These are phyloP conservation scores for Bromus sterilis DNA, from an alignment of 176 grass and related monocot genomes.

Conservation along the genomic window DNA sequence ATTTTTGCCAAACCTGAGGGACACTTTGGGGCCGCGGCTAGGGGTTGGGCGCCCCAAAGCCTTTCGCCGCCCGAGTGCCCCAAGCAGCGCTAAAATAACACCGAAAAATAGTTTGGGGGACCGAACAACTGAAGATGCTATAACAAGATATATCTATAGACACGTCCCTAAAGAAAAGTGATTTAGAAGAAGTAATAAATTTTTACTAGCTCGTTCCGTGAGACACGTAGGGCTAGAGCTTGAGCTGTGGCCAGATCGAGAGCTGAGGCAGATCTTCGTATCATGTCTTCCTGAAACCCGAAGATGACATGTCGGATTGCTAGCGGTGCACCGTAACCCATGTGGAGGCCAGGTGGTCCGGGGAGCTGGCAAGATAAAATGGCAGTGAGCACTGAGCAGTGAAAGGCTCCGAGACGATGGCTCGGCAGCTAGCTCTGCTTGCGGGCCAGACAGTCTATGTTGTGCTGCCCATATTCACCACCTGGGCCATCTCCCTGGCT, in stretches of 20 bases:
- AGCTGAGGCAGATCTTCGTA: neutral
- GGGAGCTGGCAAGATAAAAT: conserved; percentile 25
- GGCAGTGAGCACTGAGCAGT: neutral
- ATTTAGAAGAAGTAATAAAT: neutral
- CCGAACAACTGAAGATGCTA: too few species aligned
- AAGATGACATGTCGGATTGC: neutral
- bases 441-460: neutral
- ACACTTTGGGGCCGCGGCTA: too few species aligned
- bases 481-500: neutral
- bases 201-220: neutral
- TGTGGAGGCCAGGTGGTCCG: neutral
- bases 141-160: neutral
- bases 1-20: too few species aligned
- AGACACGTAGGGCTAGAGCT: neutral
- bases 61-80: too few species aligned
- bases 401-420: conserved; percentile 4
- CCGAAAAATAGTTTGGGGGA: too few species aligned
- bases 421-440: conserved; percentile 1
- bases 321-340: neutral
- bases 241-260: neutral
- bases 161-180: neutral
- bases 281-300: neutral
- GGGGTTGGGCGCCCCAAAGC: too few species aligned
- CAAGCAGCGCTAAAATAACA: too few species aligned
- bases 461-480: neutral